Percentiles rank a stretch among this genome's conserved stretches.
These are phyloP conservation scores for Xylaria sp. DNA, from an alignment of 2,329 filamentous ascomycete genomes.

Conservation along the genomic window DNA sequence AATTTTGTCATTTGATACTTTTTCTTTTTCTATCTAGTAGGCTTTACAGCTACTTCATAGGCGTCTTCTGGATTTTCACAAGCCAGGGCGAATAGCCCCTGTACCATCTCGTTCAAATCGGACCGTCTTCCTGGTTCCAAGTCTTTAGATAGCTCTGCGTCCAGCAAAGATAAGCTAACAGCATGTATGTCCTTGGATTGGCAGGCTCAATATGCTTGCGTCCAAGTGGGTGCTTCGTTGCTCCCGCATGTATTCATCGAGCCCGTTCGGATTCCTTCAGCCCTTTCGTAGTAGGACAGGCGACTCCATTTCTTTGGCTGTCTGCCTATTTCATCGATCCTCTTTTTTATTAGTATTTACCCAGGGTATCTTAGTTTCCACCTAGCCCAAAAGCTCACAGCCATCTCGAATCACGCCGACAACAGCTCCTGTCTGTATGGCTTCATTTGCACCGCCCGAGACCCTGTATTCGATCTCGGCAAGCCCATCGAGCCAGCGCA, in stretches of 20 bases:
- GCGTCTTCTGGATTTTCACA: too few relatives aligned
- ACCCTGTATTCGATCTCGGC: constrained; percentile 94
- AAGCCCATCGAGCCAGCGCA: constrained; percentile 90
- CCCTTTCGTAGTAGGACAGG: not conserved
- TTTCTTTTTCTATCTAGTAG: not conserved
- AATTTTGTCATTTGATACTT: too few relatives aligned
- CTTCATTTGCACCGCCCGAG: constrained; percentile 86
- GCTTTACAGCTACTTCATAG: too few relatives aligned
- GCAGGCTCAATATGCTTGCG: not conserved
- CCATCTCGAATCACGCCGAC: constrained; percentile 90
- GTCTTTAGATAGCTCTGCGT: not conserved
- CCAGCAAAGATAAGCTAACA: not conserved
- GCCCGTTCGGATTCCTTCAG: not conserved
- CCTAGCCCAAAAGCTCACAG: constrained; percentile 72
- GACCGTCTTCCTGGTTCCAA: too few relatives aligned
- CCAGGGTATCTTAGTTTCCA: constrained; percentile 32
- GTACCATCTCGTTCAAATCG: too few relatives aligned
- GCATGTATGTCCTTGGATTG: not conserved
- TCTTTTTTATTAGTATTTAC: constrained; percentile 9
- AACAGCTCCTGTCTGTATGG: constrained; percentile 90
- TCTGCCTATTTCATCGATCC: not conserved
- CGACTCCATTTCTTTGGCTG: not conserved
- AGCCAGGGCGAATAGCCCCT: too few relatives aligned
- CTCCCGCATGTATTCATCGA: not conserved
- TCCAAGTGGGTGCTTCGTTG: not conserved